Percentiles rank a stretch among this genome's conserved stretches.
Conservation (phyloP, 1,284 basidiomycete genomes). For the Rugosomyces carneus region DNA sequence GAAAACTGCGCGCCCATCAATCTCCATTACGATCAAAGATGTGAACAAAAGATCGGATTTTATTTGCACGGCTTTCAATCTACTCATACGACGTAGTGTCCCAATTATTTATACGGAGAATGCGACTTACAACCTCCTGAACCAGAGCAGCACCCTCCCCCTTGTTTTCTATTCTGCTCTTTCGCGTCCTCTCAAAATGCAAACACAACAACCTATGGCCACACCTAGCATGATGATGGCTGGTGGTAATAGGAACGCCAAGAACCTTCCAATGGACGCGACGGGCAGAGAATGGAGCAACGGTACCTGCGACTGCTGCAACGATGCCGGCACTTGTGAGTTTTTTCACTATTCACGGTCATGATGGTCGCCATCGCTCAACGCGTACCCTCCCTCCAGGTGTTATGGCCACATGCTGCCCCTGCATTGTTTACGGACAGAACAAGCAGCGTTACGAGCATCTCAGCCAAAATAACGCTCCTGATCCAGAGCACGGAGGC, state of each 20-base stretch:
- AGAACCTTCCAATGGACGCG: conserved; percentile 31
- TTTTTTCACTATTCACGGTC: neutral
- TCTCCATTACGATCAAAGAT: too few species aligned
- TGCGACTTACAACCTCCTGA: neutral
- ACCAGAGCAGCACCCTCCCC: neutral
- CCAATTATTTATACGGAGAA: neutral
- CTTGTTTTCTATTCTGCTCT: neutral
- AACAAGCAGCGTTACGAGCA: conserved; percentile 27
- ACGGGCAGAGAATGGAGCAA: conserved; percentile 43
- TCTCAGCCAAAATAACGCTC: conserved; percentile 21
- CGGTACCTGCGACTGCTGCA: conserved; percentile 33
- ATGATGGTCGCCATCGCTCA: conserved; percentile 1
- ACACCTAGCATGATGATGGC: conserved; percentile 25
- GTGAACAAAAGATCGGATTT: too few species aligned
- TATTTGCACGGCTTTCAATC: too few species aligned
- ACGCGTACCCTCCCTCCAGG: conserved; percentile 4
- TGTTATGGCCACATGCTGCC: conserved; percentile 29
- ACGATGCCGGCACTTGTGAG: conserved; percentile 35
- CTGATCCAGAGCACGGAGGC: conserved; percentile 26
- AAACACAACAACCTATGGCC: conserved; percentile 17
- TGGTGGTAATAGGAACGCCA: conserved; percentile 35
- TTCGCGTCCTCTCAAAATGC: neutral
- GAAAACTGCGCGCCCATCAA: too few species aligned
- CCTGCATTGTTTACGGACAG: conserved; percentile 32
- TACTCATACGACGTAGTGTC: too few species aligned